phyloP scores from a whole-genome alignment of 192 early-diverging fungal species.

The Entomortierella beljakovae region DNA sequence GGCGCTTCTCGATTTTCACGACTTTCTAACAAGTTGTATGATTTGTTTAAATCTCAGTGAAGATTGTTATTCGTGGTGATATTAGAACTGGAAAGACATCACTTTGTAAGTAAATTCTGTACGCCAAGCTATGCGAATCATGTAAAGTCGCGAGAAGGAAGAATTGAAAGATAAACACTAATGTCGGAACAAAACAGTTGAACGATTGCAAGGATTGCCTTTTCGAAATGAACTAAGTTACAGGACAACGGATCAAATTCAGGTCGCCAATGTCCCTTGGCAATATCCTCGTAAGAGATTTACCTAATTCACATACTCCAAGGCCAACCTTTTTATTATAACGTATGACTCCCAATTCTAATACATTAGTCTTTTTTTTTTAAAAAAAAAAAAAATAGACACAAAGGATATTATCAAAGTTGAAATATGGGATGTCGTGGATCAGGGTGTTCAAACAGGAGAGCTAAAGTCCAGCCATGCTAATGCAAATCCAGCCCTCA shows the following conservation, averaged over 20 bases:
- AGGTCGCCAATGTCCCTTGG: conserved; percentile 73
- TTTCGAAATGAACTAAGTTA: conserved; percentile 56
- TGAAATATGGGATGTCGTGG: conserved; percentile 72
- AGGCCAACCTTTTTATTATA: neutral
- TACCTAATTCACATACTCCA: neutral
- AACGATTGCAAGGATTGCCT: conserved; percentile 62
- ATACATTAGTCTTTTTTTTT: no score
- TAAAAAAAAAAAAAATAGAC: conserved; percentile 23
- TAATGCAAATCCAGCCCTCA: conserved; percentile 11
- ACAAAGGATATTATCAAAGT: conserved; percentile 71
- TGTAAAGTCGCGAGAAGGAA: no score
- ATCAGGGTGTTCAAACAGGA: conserved; percentile 58
- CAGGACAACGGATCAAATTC: conserved; percentile 66
- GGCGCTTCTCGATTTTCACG: neutral
- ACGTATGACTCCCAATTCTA: no score
- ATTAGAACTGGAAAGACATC: conserved; percentile 68
- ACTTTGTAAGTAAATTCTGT: conserved; percentile 60
- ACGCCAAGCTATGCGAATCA: no score
- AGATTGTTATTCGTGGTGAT: conserved; percentile 69
- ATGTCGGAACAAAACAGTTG: conserved; percentile 54
- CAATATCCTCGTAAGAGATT: conserved; percentile 59
- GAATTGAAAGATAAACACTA: no score
- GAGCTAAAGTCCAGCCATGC: conserved; percentile 10
- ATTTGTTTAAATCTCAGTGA: conserved; percentile 57
- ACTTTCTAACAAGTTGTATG: neutral